Conservation (phyloP, 2,329 filamentous ascomycete genomes). For the Trichoderma guizhouense region DNA sequence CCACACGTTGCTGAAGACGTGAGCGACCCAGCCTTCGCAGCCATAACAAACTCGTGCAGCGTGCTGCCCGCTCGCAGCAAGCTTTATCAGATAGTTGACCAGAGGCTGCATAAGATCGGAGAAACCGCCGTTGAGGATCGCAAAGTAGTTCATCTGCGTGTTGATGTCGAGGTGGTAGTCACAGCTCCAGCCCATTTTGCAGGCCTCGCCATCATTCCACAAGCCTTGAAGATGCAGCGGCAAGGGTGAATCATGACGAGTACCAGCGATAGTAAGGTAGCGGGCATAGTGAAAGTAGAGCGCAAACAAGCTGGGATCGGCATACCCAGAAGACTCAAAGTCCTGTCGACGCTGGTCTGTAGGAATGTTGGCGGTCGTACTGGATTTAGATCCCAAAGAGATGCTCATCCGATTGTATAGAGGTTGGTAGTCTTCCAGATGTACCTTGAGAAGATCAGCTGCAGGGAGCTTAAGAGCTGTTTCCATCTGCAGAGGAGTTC, state of each 20-base stretch:
- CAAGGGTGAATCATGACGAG: constrained; percentile 11
- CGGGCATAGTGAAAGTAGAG: constrained; percentile 17
- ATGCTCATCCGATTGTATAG: constrained; percentile 11
- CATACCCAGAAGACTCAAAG: constrained; percentile 13
- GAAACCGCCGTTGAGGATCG: constrained; percentile 1
- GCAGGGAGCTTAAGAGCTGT: not conserved
- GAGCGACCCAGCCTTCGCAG: constrained; percentile 14
- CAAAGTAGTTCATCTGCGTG: constrained; percentile 19
- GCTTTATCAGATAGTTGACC: not conserved
- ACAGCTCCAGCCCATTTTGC: constrained; percentile 19
- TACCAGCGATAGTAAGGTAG: constrained; percentile 17
- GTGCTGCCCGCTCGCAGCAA: constrained; percentile 1
- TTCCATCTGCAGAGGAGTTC: not conserved
- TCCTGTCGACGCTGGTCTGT: constrained; percentile 2
- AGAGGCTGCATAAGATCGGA: constrained; percentile 13
- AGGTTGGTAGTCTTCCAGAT: constrained; percentile 11
- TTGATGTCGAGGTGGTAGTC: constrained; percentile 18
- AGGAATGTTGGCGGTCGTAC: not conserved
- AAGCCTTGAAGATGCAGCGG: constrained; percentile 15
- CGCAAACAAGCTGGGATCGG: constrained; percentile 10
- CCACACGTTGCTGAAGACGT: constrained; percentile 18
- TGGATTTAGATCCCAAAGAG: not conserved
- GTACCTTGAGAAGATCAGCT: not conserved
- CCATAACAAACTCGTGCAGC: constrained; percentile 12
- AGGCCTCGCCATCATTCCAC: constrained; percentile 18